A percentile compares a stretch with the other conserved stretches of the same genome.
Evolutionary conservation across 129 eudicot genomes (phyloP).

Genomic region (Arctium lappa): DNA sequence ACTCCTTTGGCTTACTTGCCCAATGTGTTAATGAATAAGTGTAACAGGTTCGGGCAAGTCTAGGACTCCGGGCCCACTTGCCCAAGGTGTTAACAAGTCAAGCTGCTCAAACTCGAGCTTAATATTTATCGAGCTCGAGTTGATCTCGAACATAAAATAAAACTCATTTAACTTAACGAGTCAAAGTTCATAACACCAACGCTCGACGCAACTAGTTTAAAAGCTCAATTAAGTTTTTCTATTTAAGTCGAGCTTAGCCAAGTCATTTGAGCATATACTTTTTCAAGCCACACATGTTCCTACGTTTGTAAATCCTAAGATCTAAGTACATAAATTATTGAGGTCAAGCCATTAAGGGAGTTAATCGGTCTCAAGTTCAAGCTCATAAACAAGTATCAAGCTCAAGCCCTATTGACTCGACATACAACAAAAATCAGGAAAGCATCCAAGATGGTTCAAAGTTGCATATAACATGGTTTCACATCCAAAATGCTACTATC

Average conservation of each 20-base stretch:
- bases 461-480: slow-evolving; percentile 7
- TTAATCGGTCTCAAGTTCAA: neutral
- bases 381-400: neutral
- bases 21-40: too few species aligned
- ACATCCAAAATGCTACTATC: neutral
- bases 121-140: too few species aligned
- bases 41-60: too few species aligned
- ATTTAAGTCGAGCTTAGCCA: too few species aligned
- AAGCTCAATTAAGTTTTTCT: neutral
- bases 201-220: neutral
- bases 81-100: too few species aligned
- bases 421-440: neutral
- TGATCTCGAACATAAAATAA: too few species aligned
- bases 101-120: too few species aligned
- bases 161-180: too few species aligned
- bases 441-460: neutral
- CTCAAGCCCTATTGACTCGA: neutral
- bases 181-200: too few species aligned
- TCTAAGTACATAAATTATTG: neutral
- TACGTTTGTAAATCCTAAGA: neutral
- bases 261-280: neutral
- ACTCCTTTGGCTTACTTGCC: too few species aligned
- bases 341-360: neutral
- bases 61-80: too few species aligned
- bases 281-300: neutral